Evolutionary conservation across 192 early-diverging fungal genomes (phyloP), one percentile per base, ranked within the genome.

Genomic region (Backusella sp.): DNA sequence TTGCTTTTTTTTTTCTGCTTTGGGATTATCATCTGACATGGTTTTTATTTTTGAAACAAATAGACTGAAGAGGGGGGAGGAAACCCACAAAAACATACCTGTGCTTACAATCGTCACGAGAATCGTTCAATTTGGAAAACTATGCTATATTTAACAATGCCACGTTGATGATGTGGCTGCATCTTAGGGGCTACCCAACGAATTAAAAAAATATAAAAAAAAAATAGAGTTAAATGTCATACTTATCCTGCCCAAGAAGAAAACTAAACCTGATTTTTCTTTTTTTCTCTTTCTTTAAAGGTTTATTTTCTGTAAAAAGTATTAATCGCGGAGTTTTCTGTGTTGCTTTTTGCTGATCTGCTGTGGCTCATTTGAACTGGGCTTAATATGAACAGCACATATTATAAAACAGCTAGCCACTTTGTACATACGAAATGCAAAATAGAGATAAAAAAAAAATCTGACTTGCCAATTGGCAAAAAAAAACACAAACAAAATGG

Each of bases 111-210:
- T 26, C 26, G 9, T 62, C 56, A 62, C 56, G 56, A 62, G 56
- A 28, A 21, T 26, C 26, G 8, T 62, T 62, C 12, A 28, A 4
- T 62, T 62, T 62, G 11, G 11, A 28, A 28, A 62, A 23, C 23
- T 26, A 62, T 23, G 26, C 56, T 62, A 62, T 62, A 62, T 62
- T 62, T 62, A 62, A 62, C 56, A 23, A 62, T 62, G 56, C 56
- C 56, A 62, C 56, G 56, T 62, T 62, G 23, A 62, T 62, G 21
- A 62, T 62, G 56, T 62, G 56, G 56, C 56, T 62, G 56, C 56
- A 62, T 62, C 0, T 1, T 62, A 62, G 56, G 56, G 56, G 56
- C 23, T 62, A 5, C 19, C 56, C 26, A 62, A 62, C 56, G 23
- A 62, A 62, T 62, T 62, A 62, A 28, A 62, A 28, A 62, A 11